phyloP scores from a whole-genome alignment of 108 stramenopile genomes.

The Epithemia pelagica region DNA sequence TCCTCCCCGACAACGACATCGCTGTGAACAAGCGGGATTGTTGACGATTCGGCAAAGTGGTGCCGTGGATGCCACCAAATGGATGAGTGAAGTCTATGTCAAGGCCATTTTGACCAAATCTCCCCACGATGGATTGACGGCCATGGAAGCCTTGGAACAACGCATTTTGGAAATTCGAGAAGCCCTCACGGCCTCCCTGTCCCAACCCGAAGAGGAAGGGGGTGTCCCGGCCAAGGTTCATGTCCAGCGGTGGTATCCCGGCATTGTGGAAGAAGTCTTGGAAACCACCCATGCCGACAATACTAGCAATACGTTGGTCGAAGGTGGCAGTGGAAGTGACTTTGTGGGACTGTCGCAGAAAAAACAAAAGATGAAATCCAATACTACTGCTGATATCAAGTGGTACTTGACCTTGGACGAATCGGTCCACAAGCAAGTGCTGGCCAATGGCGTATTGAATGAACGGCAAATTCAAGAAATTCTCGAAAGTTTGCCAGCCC shows the following conservation, averaged over 20 bases:
- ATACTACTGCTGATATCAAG: not conserved
- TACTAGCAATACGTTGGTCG: not conserved
- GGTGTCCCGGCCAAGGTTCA: conserved; percentile 38
- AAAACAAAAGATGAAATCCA: not conserved
- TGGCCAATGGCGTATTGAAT: conserved; percentile 37
- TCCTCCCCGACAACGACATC: conserved; percentile 8
- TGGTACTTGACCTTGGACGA: conserved; percentile 14
- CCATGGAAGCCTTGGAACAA: conserved; percentile 31
- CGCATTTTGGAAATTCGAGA: conserved; percentile 36
- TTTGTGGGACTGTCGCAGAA: not conserved
- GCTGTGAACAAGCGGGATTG: not conserved
- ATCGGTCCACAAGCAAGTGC: conserved; percentile 40
- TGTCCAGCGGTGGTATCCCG: conserved; percentile 74
- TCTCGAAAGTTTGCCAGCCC: conserved; percentile 36
- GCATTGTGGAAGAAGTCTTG: conserved; percentile 55
- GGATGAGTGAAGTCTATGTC: conserved; percentile 69
- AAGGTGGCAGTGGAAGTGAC: conserved; percentile 35
- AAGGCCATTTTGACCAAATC: conserved; percentile 22
- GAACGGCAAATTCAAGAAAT: conserved; percentile 52
- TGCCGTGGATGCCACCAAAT: conserved; percentile 44
- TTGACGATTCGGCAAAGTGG: not conserved
- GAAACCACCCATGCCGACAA: conserved; percentile 13
- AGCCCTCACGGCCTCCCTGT: conserved; percentile 27
- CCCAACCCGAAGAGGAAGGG: conserved; percentile 30
- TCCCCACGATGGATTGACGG: not conserved